Evolutionary conservation across 768 basidiomycete species (phyloP).

Genomic region (Leccinum imitatum): DNA sequence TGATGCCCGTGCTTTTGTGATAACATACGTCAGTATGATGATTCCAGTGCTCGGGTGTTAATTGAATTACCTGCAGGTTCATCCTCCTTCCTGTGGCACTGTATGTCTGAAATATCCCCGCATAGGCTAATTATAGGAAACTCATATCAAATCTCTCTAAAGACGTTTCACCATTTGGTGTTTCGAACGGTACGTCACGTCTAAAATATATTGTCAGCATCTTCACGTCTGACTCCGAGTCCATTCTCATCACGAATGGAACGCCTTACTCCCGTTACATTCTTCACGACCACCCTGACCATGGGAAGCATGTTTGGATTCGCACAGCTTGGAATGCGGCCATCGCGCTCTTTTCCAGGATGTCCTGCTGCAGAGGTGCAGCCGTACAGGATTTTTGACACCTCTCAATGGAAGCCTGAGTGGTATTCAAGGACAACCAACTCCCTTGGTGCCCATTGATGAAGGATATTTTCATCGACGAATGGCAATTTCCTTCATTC

Average conservation of each 20-base stretch:
- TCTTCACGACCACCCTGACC: conserved; percentile 14
- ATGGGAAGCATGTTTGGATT: conserved; percentile 12
- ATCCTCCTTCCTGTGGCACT: conserved; percentile 8
- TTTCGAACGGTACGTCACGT: background rate
- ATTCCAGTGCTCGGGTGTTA: background rate
- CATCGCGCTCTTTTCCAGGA: background rate
- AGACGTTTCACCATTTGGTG: background rate
- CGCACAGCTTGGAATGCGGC: conserved; percentile 1
- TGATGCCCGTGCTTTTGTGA: background rate
- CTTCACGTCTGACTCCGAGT: background rate
- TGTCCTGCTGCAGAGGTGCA: conserved; percentile 1
- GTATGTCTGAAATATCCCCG: conserved; percentile 8
- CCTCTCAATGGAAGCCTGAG: background rate
- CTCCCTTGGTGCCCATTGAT: conserved; percentile 4
- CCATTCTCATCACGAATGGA: conserved; percentile 13
- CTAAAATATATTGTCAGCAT: background rate
- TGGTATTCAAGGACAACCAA: background rate
- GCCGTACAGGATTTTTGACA: background rate
- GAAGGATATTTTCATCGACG: conserved; percentile 6
- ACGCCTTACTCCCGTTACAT: background rate
- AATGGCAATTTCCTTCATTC: background rate
- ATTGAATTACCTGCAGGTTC: background rate
- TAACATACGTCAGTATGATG: background rate
- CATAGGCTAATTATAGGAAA: background rate
- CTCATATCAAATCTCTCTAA: background rate